A percentile compares a stretch with the other conserved stretches of the same genome.
Conservation (phyloP, 441 rosid species). For the Rhodomyrtus psidioides region DNA sequence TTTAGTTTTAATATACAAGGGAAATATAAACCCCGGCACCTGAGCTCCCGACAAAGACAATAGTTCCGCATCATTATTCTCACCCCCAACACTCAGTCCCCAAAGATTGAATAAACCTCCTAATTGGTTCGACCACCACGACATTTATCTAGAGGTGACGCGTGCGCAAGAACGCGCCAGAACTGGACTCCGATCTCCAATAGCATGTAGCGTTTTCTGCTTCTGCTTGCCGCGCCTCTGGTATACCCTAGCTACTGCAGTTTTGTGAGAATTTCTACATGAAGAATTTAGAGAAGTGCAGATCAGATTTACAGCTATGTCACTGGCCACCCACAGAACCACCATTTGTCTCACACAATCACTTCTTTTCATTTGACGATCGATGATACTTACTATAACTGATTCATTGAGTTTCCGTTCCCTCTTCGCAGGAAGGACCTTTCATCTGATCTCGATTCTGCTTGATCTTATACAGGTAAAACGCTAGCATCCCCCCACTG, state of each 20-base stretch:
- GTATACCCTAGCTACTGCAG: neutral
- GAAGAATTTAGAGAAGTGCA: neutral
- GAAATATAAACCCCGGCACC: neutral
- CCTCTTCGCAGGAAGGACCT: slow-evolving; percentile 25
- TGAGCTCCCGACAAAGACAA: neutral
- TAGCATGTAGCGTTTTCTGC: neutral
- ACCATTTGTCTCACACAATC: neutral
- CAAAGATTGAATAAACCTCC: neutral
- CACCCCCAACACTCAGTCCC: neutral
- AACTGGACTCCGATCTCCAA: neutral
- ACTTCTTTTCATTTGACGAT: neutral
- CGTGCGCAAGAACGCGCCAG: neutral
- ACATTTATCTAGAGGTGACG: neutral
- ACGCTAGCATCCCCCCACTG: slow-evolving; percentile 66
- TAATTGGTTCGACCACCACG: neutral
- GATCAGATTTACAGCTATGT: neutral
- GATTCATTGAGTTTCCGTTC: slow-evolving; percentile 23
- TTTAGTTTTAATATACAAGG: neutral
- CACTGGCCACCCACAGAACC: neutral
- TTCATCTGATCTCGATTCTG: slow-evolving; percentile 19
- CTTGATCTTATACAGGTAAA: slow-evolving; percentile 50
- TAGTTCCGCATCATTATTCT: neutral
- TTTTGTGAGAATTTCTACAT: neutral
- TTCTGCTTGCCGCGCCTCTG: neutral
- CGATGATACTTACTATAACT: neutral